Conservation (phyloP, 495 filamentous ascomycete genomes). For the Aspergillus panamensis region DNA sequence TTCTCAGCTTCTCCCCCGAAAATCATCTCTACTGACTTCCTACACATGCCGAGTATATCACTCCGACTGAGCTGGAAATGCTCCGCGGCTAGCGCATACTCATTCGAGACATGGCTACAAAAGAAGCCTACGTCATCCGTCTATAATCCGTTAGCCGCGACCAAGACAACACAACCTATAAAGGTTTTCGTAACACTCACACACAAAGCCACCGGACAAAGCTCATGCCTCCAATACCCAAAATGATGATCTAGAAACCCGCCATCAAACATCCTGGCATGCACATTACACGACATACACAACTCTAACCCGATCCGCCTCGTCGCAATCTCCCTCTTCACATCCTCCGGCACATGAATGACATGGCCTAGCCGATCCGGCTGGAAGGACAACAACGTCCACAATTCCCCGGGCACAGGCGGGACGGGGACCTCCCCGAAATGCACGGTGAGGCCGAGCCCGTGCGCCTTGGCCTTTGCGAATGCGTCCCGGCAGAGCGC, state of each 20-base stretch:
- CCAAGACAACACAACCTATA: too few species aligned
- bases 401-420: constrained; percentile 54
- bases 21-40: constrained; percentile 56
- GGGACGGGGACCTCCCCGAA: constrained; percentile 66
- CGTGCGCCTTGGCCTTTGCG: constrained; percentile 45
- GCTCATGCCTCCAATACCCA: constrained; percentile 55
- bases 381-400: constrained; percentile 56
- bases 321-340: constrained; percentile 53
- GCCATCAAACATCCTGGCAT: constrained; percentile 67
- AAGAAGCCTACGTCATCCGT: constrained; percentile 89
- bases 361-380: constrained; percentile 79
- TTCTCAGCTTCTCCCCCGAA: constrained; percentile 65
- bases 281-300: constrained; percentile 78
- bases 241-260: constrained; percentile 71
- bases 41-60: constrained; percentile 56
- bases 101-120: constrained; percentile 72
- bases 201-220: constrained; percentile 55
- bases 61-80: constrained; percentile 59
- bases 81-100: constrained; percentile 69
- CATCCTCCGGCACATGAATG: constrained; percentile 60
- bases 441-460: constrained; percentile 67
- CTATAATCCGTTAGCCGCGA: constrained; percentile 39
- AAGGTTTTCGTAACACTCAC: too few species aligned
- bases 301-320: constrained; percentile 64
- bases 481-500: constrained; percentile 55